These are phyloP conservation scores for Porcisia hertigi DNA, from an alignment of 208 protist genomes.

Conservation along the genomic window DNA sequence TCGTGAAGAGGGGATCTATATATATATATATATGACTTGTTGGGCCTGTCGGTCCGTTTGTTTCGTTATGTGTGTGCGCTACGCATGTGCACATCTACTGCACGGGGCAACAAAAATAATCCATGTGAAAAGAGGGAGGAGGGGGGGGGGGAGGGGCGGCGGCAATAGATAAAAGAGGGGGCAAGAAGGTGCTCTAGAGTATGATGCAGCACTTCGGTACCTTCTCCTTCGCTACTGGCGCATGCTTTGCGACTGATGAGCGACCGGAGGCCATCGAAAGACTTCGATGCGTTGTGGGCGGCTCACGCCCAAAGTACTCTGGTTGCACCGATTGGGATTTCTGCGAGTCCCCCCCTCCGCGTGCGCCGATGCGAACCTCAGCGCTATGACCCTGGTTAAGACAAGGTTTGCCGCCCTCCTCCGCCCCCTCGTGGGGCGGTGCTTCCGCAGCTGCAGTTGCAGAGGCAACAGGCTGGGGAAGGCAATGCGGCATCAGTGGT, in stretches of 20 bases:
- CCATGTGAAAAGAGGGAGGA: background rate
- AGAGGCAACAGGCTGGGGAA: background rate
- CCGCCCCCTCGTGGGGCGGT: background rate
- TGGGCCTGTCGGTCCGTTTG: too few relatives aligned
- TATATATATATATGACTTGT: background rate
- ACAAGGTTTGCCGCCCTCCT: background rate
- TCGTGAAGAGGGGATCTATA: constrained; percentile 8
- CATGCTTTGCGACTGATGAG: background rate
- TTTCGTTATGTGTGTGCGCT: background rate
- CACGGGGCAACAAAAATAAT: constrained; percentile 1
- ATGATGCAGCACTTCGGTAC: constrained; percentile 25
- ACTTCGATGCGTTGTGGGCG: too few relatives aligned
- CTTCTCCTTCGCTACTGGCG: background rate
- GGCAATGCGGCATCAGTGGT: background rate
- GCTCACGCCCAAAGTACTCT: background rate
- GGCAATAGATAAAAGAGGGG: too few relatives aligned
- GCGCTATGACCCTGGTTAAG: background rate
- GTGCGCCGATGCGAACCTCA: background rate
- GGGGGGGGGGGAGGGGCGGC: too few relatives aligned
- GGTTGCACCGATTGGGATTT: background rate
- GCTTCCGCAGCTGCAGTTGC: background rate
- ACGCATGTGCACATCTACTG: background rate
- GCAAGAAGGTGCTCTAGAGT: background rate
- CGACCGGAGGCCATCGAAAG: background rate
- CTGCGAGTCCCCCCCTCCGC: background rate